Percentiles rank a stretch among this genome's conserved stretches.
phyloP scores from a whole-genome alignment of 2,329 filamentous ascomycete genomes.

The Fusarium udum region DNA sequence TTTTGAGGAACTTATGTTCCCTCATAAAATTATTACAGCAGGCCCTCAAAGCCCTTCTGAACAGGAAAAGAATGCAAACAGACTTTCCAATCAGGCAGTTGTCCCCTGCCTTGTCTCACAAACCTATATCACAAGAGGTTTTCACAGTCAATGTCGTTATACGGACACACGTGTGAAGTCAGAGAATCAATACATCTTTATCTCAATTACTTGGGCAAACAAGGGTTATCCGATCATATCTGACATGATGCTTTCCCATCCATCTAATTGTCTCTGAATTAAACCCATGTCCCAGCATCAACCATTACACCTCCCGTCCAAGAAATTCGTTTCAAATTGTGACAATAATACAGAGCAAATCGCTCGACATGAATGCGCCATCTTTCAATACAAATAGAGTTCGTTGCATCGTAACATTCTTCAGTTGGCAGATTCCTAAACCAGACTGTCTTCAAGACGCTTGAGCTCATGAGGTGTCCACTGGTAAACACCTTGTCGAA shows the following conservation, averaged over 20 bases:
- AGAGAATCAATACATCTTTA: conserved; percentile 13
- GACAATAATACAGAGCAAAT: conserved; percentile 46
- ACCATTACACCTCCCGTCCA: conserved; percentile 48
- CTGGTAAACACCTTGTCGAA: conserved; percentile 48
- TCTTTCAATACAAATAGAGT: conserved; percentile 20
- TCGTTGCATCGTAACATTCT: conserved; percentile 17
- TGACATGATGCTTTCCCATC: conserved; percentile 40
- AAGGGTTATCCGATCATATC: conserved; percentile 37
- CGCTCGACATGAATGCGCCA: conserved; percentile 40
- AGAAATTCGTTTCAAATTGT: conserved; percentile 49
- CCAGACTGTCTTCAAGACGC: conserved; percentile 46
- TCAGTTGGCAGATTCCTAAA: conserved; percentile 46
- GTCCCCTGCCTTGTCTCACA: not conserved
- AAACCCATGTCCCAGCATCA: conserved; percentile 44
- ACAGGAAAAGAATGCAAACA: not conserved
- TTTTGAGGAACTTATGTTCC: not conserved
- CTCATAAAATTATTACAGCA: not conserved
- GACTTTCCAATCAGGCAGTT: not conserved
- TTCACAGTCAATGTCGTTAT: not conserved
- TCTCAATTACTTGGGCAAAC: conserved; percentile 29
- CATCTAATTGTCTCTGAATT: conserved; percentile 44
- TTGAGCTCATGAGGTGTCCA: conserved; percentile 48
- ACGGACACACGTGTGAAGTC: not conserved
- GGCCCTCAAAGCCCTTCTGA: not conserved
- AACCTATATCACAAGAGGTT: not conserved